These are phyloP conservation scores for Ogataea philodendri DNA, from an alignment of 805 yeast genomes.

Conservation along the genomic window DNA sequence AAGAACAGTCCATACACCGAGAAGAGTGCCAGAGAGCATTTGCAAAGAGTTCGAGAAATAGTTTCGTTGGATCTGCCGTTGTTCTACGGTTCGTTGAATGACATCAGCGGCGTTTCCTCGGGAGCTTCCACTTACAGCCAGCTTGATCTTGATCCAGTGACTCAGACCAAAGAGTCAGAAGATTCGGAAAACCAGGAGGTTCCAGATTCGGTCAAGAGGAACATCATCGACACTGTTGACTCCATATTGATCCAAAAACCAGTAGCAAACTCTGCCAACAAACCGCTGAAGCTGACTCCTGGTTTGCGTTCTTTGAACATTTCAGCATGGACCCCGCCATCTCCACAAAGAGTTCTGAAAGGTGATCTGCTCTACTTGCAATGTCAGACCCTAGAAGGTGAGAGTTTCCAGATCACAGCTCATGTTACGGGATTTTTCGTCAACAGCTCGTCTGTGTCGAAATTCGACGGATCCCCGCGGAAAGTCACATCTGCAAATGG, in stretches of 20 bases:
- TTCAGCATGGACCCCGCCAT: conserved; percentile 87
- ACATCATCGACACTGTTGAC: conserved; percentile 21
- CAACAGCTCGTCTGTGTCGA: conserved; percentile 61
- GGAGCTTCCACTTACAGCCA: conserved; percentile 52
- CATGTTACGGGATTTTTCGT: conserved; percentile 77
- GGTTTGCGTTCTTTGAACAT: conserved; percentile 58
- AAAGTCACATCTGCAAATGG: conserved; percentile 27
- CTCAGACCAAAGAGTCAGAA: conserved; percentile 20
- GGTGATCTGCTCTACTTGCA: conserved; percentile 83
- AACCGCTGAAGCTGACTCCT: conserved; percentile 35
- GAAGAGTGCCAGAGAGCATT: conserved; percentile 58
- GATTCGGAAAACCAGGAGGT: conserved; percentile 22
- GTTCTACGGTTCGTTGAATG: conserved; percentile 41
- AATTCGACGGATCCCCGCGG: conserved; percentile 65
- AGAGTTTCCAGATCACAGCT: conserved; percentile 74
- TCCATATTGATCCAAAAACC: conserved; percentile 14
- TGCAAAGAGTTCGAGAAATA: conserved; percentile 59
- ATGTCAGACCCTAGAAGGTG: conserved; percentile 77
- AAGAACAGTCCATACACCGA: conserved; percentile 59
- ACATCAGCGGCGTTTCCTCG: conserved; percentile 37
- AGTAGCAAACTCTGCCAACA: conserved; percentile 29
- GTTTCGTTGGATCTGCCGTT: conserved; percentile 50
- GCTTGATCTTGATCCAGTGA: conserved; percentile 29
- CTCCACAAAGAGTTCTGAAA: conserved; percentile 52
- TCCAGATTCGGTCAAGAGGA: conserved; percentile 35